phyloP scores from a whole-genome alignment of 179 eudicot species.

The Silene noctiflora region DNA sequence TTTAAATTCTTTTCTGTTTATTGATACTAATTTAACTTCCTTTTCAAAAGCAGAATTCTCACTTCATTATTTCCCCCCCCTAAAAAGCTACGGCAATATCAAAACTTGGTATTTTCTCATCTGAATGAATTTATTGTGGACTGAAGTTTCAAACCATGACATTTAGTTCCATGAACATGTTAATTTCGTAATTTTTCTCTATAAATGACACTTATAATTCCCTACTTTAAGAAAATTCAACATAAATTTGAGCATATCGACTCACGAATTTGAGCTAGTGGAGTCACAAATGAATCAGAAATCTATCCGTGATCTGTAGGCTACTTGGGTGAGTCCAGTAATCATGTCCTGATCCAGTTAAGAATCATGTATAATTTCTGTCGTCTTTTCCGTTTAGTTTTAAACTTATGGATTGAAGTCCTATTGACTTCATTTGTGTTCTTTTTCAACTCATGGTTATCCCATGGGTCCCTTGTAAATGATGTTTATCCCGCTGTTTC shows the following conservation, averaged over 20 bases:
- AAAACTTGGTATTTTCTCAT: background rate
- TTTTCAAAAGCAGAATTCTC: background rate
- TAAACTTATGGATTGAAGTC: conserved; percentile 1
- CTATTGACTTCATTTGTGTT: background rate
- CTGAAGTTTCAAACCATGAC: background rate
- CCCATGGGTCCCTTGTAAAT: background rate
- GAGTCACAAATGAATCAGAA: background rate
- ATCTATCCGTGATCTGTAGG: background rate
- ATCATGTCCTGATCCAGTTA: background rate
- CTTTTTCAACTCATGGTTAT: background rate
- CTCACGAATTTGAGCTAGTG: background rate
- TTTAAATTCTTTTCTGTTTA: background rate
- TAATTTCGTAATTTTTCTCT: no score
- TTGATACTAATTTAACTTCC: background rate
- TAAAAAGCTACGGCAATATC: background rate
- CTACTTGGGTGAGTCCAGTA: background rate
- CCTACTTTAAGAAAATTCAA: background rate
- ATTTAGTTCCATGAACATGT: background rate
- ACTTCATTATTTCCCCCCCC: background rate
- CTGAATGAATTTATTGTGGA: background rate
- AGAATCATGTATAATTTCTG: background rate
- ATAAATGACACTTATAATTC: background rate
- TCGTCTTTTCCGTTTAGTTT: background rate
- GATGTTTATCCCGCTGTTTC: background rate
- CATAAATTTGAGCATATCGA: background rate